Evolutionary conservation across 306 rosid genomes (phyloP), one percentile per base, ranked within the genome.

Genomic region (Rosa lucieae): DNA sequence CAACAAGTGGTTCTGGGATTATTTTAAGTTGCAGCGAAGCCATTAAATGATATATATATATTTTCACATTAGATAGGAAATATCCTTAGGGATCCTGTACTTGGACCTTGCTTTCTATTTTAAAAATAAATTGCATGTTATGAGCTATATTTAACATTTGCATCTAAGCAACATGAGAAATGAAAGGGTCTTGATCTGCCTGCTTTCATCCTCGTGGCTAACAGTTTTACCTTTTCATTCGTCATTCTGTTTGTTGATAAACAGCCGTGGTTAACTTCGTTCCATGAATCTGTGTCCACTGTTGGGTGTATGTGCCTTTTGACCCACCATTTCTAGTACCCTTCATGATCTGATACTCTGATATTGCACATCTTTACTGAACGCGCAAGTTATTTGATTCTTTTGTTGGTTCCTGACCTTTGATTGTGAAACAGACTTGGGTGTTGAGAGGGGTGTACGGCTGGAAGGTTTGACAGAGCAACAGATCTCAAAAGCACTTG

Each of bases 391-490:
- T 59, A 3, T 40, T 8, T 23, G 7, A 43, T 21, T 77, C 35
- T 62, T 44, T 29, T 40, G 52, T 68, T 67, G 72, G 63, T 74
- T 39, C 39, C 52, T 39, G 20, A n/a, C 40, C 70, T 82, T 66
- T 74, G 84, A 23, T 84, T 71, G n/a, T 71, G 23, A 46, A 49
- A 21, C 74, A 96, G 99, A 93, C 81, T 68, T 89, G 88, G 99
- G 99, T 8, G 91, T 93, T 63, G 97, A 93, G 84, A 93, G 87
- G 84, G 92, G 91, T 75, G 84, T 93, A 79, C 90, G 83, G 72
- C 79, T 95, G 81, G 99, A 93, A 81, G 99, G 98, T 59, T 82
- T 93, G 83, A 75, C 90, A 4, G 99, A 96, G 86, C 80, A 83
- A 26, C 97, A 91, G 70, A 95, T 95, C 85, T 84, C 69, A 5